phyloP scores from a whole-genome alignment of 441 rosid species.

The Rhodomyrtus psidioides region DNA sequence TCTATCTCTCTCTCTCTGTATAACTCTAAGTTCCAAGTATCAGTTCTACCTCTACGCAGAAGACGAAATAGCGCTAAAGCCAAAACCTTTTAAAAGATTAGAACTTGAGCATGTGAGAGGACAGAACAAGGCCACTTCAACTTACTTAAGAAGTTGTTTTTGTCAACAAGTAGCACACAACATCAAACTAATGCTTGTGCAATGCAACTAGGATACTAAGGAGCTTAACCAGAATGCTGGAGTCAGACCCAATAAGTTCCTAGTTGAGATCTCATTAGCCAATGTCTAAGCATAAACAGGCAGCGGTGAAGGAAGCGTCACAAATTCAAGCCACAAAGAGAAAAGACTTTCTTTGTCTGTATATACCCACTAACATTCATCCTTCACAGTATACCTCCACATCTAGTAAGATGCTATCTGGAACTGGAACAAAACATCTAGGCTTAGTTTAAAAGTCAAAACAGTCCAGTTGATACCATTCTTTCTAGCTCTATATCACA shows the following conservation, averaged over 20 bases:
- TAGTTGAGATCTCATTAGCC: background rate
- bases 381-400: background rate
- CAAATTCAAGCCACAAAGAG: background rate
- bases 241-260: background rate
- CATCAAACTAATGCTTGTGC: background rate
- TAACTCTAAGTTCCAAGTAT: background rate
- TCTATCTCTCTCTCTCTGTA: background rate
- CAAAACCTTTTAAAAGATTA: background rate
- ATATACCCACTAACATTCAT: background rate
- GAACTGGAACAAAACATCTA: background rate
- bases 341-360: background rate
- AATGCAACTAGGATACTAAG: background rate
- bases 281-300: background rate
- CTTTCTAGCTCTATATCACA: background rate
- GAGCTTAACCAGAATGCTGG: background rate
- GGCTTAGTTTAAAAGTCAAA: background rate
- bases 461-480: background rate
- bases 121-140: background rate
- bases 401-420: background rate
- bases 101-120: background rate
- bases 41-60: background rate
- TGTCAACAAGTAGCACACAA: background rate
- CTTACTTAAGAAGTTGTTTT: background rate
- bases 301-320: background rate
- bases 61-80: background rate